These are phyloP conservation scores for Pseudozyma tsukubaensis DNA, from an alignment of 1,284 basidiomycete genomes.

Conservation along the genomic window DNA sequence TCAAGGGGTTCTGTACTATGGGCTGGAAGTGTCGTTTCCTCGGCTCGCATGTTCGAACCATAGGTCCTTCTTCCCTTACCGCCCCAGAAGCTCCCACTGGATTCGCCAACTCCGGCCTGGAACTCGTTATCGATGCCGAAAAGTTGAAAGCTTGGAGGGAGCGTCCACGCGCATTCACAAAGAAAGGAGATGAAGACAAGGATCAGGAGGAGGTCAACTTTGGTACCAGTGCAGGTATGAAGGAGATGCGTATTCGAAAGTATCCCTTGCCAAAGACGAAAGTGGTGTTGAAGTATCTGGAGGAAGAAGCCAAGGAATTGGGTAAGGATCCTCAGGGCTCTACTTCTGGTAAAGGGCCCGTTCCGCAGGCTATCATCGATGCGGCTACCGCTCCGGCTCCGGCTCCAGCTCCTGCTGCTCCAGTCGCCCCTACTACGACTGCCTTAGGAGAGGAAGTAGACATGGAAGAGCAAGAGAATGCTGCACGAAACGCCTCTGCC, in stretches of 20 bases:
- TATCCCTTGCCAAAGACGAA: slow-evolving; percentile 56
- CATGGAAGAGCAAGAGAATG: slow-evolving; percentile 58
- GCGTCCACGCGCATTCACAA: slow-evolving; percentile 28
- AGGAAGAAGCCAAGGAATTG: slow-evolving; percentile 44
- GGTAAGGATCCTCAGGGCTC: slow-evolving; percentile 25
- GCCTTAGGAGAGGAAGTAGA: slow-evolving; percentile 29
- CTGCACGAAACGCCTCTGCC: slow-evolving; percentile 33
- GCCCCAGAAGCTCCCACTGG: slow-evolving; percentile 9
- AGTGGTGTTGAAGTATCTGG: slow-evolving; percentile 48
- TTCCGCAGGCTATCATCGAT: slow-evolving; percentile 21
- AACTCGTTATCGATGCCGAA: slow-evolving; percentile 73
- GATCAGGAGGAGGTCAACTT: slow-evolving; percentile 81
- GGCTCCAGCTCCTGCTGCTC: slow-evolving; percentile 73
- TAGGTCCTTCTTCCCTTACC: slow-evolving; percentile 35
- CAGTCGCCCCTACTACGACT: background rate
- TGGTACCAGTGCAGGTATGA: slow-evolving; percentile 69
- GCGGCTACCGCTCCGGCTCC: slow-evolving; percentile 6
- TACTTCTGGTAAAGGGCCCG: slow-evolving; percentile 37
- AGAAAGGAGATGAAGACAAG: slow-evolving; percentile 70
- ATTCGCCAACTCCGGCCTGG: slow-evolving; percentile 60
- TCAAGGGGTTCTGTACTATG: slow-evolving; percentile 82
- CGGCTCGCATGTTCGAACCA: slow-evolving; percentile 75
- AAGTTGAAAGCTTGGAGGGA: slow-evolving; percentile 69
- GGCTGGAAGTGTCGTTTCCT: slow-evolving; percentile 93
- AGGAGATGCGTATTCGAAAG: slow-evolving; percentile 43